phyloP scores from a whole-genome alignment of 1,139 yeast genomes.

The Scheffersomyces segobiensis region DNA sequence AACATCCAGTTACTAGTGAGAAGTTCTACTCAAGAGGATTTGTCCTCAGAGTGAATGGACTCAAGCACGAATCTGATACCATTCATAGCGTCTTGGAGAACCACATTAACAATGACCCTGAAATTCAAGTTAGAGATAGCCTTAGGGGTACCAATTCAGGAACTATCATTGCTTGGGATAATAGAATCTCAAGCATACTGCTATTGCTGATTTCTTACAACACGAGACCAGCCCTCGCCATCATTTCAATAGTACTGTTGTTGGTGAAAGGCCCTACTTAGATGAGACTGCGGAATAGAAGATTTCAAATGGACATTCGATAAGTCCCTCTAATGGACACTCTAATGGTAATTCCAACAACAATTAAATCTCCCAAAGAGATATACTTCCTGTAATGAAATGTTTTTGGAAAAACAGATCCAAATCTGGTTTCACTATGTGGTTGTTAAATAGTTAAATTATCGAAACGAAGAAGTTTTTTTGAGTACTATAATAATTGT shows the following conservation, averaged over 20 bases:
- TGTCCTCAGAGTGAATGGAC: constrained; percentile 16
- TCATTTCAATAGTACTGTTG: constrained; percentile 19
- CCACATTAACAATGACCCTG: constrained; percentile 16
- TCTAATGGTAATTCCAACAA: background rate
- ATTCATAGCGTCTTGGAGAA: constrained; percentile 17
- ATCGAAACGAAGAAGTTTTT: background rate
- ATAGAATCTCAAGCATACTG: constrained; percentile 16
- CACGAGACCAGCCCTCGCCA: constrained; percentile 12
- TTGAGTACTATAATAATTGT: too few species aligned
- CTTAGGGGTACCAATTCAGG: constrained; percentile 15
- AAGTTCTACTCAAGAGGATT: constrained; percentile 18
- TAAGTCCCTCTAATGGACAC: constrained; percentile 7
- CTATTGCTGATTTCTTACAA: constrained; percentile 16
- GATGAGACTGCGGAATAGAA: constrained; percentile 4
- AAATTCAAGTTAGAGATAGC: constrained; percentile 18
- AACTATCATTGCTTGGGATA: constrained; percentile 21
- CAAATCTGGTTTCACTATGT: background rate
- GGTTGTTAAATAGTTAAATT: background rate
- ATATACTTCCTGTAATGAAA: too few species aligned
- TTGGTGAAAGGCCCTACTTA: constrained; percentile 18
- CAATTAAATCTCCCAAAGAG: background rate
- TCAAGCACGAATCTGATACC: constrained; percentile 17
- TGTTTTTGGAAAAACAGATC: too few species aligned
- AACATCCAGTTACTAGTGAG: constrained; percentile 22
- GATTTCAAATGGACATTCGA: constrained; percentile 1